Evolutionary conservation across 176 grass and related monocot species (phyloP), one percentile per base, ranked within the genome.

Genomic region (Chloris gayana): DNA sequence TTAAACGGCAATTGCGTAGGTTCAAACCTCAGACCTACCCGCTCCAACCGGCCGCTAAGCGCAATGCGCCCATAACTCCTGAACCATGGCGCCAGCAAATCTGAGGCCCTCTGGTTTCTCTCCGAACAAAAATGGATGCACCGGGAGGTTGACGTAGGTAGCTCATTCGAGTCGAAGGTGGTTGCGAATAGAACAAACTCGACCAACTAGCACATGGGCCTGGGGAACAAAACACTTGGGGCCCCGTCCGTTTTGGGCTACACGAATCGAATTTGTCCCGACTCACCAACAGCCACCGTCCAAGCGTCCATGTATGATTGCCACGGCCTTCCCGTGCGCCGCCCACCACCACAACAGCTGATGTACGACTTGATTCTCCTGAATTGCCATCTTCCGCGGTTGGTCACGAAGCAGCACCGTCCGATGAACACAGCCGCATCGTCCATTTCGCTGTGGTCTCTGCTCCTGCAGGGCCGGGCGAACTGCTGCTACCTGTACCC

Each of bases 161-260:
- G n/a, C 14, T 49, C 14, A 49, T 21, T 53, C 0, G 18, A 31
- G 18, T 53, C 0, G 18, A 31, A 29, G 45, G 7, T 39, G 44
- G 34, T 25, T 41, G 45, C 9, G 57, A 33, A 50, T 22, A 76
- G 41, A 84, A 63, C 67, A 56, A 66, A 21, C 5, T 54, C 67
- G 19, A 9, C 33, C 21, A 67, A 44, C 45, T 73, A 33, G 62
- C 37, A 7, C 29, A 37, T 34, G 56, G 44, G 24, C 33, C 25
- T 54, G 50, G 50, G 2, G 49, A 45, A 19, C 31, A 78, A 74
- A 74, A 39, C 15, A 67, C 56, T 34, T 37, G 69, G 18, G 18
- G 62, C 14, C 64, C 78, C 29, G 9, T 57, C 46, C 25, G 18
- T 76, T 72, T 69, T 75, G 65, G 65, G 41, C 65, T 58, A 21